Evolutionary conservation across 2,329 filamentous ascomycete genomes (phyloP).

Genomic region (Colletotrichum lini): DNA sequence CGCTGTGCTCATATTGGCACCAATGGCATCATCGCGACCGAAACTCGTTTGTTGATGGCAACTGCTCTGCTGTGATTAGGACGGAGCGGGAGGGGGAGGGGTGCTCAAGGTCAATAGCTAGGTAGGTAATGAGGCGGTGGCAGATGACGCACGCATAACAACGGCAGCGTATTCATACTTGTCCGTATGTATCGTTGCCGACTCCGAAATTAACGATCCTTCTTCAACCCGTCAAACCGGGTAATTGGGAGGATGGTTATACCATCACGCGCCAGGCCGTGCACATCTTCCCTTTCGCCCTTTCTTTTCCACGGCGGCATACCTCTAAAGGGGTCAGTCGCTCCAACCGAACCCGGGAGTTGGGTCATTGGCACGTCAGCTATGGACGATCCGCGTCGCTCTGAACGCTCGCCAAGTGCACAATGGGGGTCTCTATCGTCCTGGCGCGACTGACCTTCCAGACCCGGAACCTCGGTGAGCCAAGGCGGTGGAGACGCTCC

Average conservation of each 20-base stretch:
- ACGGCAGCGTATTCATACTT: neutral
- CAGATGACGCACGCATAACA: neutral
- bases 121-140: neutral
- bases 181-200: neutral
- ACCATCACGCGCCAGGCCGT: neutral
- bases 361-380: slow-evolving; percentile 6
- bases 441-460: neutral
- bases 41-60: too few species aligned
- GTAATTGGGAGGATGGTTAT: neutral
- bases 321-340: neutral
- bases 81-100: too few species aligned
- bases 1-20: neutral
- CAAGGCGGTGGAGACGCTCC: neutral
- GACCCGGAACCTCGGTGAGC: slow-evolving; percentile 10
- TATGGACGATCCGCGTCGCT: neutral
- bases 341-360: neutral
- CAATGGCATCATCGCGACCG: neutral
- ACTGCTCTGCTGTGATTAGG: too few species aligned
- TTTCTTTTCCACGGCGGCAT: too few species aligned
- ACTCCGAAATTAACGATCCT: neutral
- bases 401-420: neutral
- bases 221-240: neutral
- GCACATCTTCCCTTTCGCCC: too few species aligned
- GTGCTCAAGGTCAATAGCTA: neutral
- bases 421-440: neutral